A percentile compares a stretch with the other conserved stretches of the same genome.
phyloP scores from a whole-genome alignment of 768 basidiomycete species.

The Sporobolomyces phaffii region DNA sequence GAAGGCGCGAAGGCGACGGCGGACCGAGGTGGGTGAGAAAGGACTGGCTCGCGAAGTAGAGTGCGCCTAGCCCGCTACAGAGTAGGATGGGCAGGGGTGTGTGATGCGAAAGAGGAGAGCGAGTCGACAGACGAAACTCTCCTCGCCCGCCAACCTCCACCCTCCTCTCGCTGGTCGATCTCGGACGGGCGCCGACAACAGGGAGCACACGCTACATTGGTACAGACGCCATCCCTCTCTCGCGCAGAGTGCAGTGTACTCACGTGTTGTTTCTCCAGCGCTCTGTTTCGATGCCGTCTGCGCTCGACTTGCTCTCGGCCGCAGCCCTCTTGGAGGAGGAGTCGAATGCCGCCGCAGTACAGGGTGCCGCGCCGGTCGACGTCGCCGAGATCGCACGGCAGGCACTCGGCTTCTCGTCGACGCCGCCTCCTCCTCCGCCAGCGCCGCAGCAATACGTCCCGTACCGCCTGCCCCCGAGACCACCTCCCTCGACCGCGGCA shows the following conservation, averaged over 20 bases:
- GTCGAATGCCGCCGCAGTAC: background rate
- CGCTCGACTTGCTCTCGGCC: slow-evolving; percentile 32
- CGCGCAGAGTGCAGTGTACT: too few relatives aligned
- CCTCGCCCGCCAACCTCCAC: too few relatives aligned
- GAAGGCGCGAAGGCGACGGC: background rate
- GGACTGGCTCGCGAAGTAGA: too few relatives aligned
- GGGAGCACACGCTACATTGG: too few relatives aligned
- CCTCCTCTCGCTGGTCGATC: too few relatives aligned
- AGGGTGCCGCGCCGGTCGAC: background rate
- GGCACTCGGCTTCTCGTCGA: slow-evolving; percentile 7
- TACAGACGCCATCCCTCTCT: too few relatives aligned
- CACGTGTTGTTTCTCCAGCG: too few relatives aligned
- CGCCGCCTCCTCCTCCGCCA: background rate
- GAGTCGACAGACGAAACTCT: too few relatives aligned
- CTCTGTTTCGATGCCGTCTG: slow-evolving; percentile 28
- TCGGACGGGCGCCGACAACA: too few relatives aligned
- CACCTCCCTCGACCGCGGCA: background rate
- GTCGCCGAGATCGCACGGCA: slow-evolving; percentile 2
- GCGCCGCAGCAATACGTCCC: background rate
- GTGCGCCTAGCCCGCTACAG: too few relatives aligned
- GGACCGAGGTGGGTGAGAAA: background rate
- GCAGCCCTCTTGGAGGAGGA: slow-evolving; percentile 26
- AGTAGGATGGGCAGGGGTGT: too few relatives aligned
- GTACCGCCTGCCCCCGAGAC: background rate
- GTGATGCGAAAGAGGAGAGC: too few relatives aligned